Evolutionary conservation across 2,329 filamentous ascomycete genomes (phyloP).

Genomic region (Fusarium annulatum): DNA sequence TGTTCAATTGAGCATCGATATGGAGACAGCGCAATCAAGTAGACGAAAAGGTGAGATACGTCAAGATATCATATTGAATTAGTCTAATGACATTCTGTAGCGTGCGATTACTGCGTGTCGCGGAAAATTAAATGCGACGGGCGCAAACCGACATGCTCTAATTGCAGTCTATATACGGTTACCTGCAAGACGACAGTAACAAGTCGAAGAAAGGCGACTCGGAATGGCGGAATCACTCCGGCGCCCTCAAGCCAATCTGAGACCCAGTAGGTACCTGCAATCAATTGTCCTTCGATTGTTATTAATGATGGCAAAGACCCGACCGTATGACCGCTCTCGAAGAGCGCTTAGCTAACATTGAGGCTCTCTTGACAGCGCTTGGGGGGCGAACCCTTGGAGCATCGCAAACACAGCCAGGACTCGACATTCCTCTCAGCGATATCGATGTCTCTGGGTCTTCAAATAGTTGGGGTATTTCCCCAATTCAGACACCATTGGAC

Average conservation of each 20-base stretch:
- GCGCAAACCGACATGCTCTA: conserved; percentile 53
- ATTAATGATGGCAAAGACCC: conserved; percentile 7
- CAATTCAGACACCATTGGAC: neutral
- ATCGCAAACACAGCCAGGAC: neutral
- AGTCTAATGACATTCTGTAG: neutral
- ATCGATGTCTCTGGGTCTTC: neutral
- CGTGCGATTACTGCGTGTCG: conserved; percentile 53
- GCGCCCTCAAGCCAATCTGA: neutral
- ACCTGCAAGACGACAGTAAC: conserved; percentile 41
- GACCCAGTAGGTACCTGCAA: neutral
- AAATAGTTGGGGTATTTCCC: neutral
- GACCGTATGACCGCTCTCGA: conserved; percentile 30
- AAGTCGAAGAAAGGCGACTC: conserved; percentile 18
- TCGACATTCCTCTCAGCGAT: neutral
- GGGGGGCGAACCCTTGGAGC: neutral
- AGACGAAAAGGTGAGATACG: conserved; percentile 33
- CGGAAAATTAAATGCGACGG: conserved; percentile 56
- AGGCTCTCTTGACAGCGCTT: conserved; percentile 22
- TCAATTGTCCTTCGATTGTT: too few species aligned
- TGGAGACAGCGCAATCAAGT: conserved; percentile 24
- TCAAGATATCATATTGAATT: too few species aligned
- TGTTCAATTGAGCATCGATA: neutral
- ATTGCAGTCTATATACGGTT: conserved; percentile 52
- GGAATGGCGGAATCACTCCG: neutral
- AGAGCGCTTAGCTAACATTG: conserved; percentile 34